A percentile compares a stretch with the other conserved stretches of the same genome.
phyloP scores from a whole-genome alignment of 225 moss, liverwort and hornwort genomes.

The Asterella californica region DNA sequence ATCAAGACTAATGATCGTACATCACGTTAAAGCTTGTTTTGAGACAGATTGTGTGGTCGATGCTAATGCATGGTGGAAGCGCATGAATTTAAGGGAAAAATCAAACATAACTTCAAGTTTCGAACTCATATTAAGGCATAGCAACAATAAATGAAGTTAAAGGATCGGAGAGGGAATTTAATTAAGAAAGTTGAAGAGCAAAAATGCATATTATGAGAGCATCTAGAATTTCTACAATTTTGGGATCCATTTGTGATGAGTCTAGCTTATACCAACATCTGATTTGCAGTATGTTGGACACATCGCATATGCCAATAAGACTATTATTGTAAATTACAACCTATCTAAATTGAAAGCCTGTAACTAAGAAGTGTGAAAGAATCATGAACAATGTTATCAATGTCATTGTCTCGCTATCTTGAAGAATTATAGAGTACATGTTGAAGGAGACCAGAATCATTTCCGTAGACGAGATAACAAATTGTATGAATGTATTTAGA shows the following conservation, averaged over 20 bases:
- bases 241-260: conserved; percentile 78
- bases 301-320: conserved; percentile 62
- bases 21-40: conserved; percentile 13
- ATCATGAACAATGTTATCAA: too few species aligned
- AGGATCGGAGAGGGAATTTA: conserved; percentile 20
- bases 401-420: too few species aligned
- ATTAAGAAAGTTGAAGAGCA: conserved; percentile 14
- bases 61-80: conserved; percentile 27
- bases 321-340: conserved; percentile 53
- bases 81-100: conserved; percentile 26
- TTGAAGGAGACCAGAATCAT: too few species aligned
- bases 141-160: conserved; percentile 19
- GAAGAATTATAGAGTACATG: too few species aligned
- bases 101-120: conserved; percentile 21
- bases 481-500: too few species aligned
- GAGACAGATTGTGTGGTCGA: conserved; percentile 25
- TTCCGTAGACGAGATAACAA: too few species aligned
- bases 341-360: background rate
- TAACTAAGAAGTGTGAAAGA: too few species aligned
- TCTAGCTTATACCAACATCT: conserved; percentile 62
- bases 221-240: conserved; percentile 21
- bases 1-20: background rate
- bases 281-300: conserved; percentile 71
- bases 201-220: conserved; percentile 1
- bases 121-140: conserved; percentile 15